Evolutionary conservation across 768 basidiomycete species (phyloP).

Genomic region (Xerocomus brunneocitrinus): DNA sequence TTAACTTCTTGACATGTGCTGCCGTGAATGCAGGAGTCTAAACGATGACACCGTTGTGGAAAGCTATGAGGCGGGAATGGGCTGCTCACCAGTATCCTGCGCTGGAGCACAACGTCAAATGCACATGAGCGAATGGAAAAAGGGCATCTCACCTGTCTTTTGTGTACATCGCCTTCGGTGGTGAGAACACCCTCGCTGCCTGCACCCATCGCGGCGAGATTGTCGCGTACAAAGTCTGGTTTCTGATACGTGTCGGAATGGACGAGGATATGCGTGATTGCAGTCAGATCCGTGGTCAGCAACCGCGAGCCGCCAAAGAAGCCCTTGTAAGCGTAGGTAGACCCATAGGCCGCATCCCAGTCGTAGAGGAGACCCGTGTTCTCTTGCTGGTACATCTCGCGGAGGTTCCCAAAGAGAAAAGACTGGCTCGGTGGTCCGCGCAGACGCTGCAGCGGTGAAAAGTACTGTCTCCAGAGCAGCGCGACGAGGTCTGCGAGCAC

Average conservation of each 20-base stretch:
- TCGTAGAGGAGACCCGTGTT: constrained; percentile 44
- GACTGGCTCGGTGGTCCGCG: constrained; percentile 44
- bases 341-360: constrained; percentile 46
- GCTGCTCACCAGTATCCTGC: constrained; percentile 47
- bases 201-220: constrained; percentile 46
- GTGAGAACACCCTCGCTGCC: constrained; percentile 48
- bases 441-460: constrained; percentile 46
- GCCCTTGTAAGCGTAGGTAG: constrained; percentile 49
- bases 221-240: constrained; percentile 52
- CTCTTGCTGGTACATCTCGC: constrained; percentile 54
- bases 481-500: constrained; percentile 36
- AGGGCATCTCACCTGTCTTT: constrained; percentile 38
- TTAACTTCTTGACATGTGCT: constrained; percentile 43
- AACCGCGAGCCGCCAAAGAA: constrained; percentile 51
- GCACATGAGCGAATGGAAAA: neutral
- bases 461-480: constrained; percentile 41
- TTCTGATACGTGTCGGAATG: constrained; percentile 58
- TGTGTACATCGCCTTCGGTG: constrained; percentile 53
- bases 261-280: constrained; percentile 54
- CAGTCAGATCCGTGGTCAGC: constrained; percentile 54
- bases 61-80: neutral
- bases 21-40: constrained; percentile 52
- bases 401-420: constrained; percentile 49
- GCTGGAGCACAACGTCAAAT: constrained; percentile 29
- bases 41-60: neutral